Conservation (phyloP, 2,329 filamentous ascomycete species). For the Aspergillus vadensis region DNA sequence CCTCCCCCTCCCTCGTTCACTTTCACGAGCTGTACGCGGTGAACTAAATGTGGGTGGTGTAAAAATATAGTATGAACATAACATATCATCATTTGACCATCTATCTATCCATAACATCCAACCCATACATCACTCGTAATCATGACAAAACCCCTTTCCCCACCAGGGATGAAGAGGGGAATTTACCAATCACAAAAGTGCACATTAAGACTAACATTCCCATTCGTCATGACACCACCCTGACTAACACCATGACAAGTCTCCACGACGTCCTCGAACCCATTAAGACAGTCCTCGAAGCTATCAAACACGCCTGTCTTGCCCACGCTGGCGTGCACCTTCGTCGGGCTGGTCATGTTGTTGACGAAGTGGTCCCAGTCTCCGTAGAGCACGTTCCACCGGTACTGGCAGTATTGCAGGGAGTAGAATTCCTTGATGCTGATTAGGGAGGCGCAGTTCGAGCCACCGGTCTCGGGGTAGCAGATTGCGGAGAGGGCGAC, state of each 20-base stretch:
- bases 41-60: too few species aligned
- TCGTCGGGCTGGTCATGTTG: not conserved
- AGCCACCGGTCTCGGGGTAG: not conserved
- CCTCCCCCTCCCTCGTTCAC: not conserved
- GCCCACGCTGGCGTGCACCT: not conserved
- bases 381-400: conserved; percentile 5
- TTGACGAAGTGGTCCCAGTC: conserved; percentile 5
- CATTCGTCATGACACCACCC: not conserved
- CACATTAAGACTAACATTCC: conserved; percentile 1
- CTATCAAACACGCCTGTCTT: not conserved
- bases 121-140: not conserved
- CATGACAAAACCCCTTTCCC: not conserved
- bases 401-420: conserved; percentile 5
- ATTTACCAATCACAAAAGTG: not conserved
- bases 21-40: too few species aligned
- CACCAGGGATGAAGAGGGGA: not conserved
- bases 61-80: not conserved
- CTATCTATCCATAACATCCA: not conserved
- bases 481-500: not conserved
- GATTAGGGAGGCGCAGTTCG: not conserved
- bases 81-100: not conserved
- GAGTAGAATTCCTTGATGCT: conserved; percentile 4
- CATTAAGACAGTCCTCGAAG: conserved; percentile 4
- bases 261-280: conserved; percentile 1
- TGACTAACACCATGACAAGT: not conserved